Percentiles rank a stretch among this genome's conserved stretches.
phyloP scores from a whole-genome alignment of 1,284 basidiomycete genomes.

The Sanguinoderma infundibulare region DNA sequence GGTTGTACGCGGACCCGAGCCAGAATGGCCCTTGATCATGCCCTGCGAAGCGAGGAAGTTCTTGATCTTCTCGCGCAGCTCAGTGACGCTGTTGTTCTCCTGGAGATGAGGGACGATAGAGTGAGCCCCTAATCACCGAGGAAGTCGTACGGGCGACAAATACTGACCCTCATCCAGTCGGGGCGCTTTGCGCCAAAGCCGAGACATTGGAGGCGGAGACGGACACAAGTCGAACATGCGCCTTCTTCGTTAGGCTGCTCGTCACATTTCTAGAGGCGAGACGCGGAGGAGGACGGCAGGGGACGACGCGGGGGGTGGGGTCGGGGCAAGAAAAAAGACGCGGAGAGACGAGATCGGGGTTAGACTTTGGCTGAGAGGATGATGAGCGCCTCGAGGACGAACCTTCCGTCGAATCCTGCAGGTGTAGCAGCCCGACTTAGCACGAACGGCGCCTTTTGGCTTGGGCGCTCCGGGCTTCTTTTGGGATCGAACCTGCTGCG shows the following conservation, averaged over 20 bases:
- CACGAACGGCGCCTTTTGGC: slow-evolving; percentile 76
- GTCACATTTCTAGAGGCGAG: slow-evolving; percentile 73
- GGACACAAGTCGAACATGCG: slow-evolving; percentile 74
- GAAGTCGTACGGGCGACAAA: slow-evolving; percentile 3
- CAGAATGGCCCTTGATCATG: slow-evolving; percentile 85
- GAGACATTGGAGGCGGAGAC: slow-evolving; percentile 82
- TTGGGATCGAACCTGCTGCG: slow-evolving; percentile 37
- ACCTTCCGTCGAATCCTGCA: slow-evolving; percentile 85
- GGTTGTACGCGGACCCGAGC: slow-evolving; percentile 57
- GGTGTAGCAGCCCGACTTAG: slow-evolving; percentile 85
- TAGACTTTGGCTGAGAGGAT: slow-evolving; percentile 21
- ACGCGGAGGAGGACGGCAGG: slow-evolving; percentile 13
- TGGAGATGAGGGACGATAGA: slow-evolving; percentile 33
- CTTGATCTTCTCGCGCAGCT: slow-evolving; percentile 78
- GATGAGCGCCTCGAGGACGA: slow-evolving; percentile 27
- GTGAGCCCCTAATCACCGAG: slow-evolving; percentile 18
- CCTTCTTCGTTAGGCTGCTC: slow-evolving; percentile 66
- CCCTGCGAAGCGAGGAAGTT: slow-evolving; percentile 75
- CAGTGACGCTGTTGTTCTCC: slow-evolving; percentile 71
- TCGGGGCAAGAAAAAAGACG: slow-evolving; percentile 23
- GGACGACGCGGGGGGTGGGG: slow-evolving; percentile 11
- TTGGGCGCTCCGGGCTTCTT: slow-evolving; percentile 64
- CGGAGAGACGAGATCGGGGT: slow-evolving; percentile 23
- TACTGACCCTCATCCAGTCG: slow-evolving; percentile 78
- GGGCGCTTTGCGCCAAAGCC: slow-evolving; percentile 84